Base-by-base conservation (phyloP, 2,329 filamentous ascomycete species). In the Ophiobolus disseminans region DNA sequence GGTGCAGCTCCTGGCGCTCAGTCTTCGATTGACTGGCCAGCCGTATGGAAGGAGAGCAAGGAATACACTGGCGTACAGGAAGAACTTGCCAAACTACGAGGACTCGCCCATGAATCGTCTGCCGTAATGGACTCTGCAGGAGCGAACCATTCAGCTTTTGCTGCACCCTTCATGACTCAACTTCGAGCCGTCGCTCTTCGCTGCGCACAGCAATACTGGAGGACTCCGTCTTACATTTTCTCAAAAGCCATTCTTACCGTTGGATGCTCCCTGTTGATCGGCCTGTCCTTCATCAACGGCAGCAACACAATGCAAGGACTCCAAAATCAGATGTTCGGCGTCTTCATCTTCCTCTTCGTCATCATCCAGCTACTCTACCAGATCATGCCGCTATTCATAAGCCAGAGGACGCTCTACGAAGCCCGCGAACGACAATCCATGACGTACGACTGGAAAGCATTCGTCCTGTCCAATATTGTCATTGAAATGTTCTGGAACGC, bases 361-460 rank as follows among this genome's bases (percentile, higher is more conserved):
- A 70, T 74, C 14, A 57, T 82, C 79, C 58, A 65, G 31, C 2
- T 72, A 25, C 41, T 62, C 5, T 59, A 53, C 31, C 55, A 83
- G 55, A 82, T 84, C 57, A 81, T 84, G 75, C 82, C 82, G 2
- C 75, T 80, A 44, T 85, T 84, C 61, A 75, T 81, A 28, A 80
- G 76, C 0, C 81, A 84, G 57, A 76, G 82, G 37, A 77, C 80
- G 1, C 69, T 85, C 3, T 85, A 84, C 64, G 82, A 85, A 69
- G 81, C 79, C 9, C 81, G 82, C 37, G 82, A 86, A 58, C 74
- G 82, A 1, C 81, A 86, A 0, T 84, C 81, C 65, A 89, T 89
- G 62, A 80, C 84, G 0, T 91, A 91, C 73, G 88, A 85, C 0
- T 91, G 88, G 88, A 80, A 84, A 60, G 85, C 81, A 1, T 91